A percentile compares a stretch with the other conserved stretches of the same genome.
phyloP scores from a whole-genome alignment of 1,284 basidiomycete genomes.

The Ustilago trichophora region DNA sequence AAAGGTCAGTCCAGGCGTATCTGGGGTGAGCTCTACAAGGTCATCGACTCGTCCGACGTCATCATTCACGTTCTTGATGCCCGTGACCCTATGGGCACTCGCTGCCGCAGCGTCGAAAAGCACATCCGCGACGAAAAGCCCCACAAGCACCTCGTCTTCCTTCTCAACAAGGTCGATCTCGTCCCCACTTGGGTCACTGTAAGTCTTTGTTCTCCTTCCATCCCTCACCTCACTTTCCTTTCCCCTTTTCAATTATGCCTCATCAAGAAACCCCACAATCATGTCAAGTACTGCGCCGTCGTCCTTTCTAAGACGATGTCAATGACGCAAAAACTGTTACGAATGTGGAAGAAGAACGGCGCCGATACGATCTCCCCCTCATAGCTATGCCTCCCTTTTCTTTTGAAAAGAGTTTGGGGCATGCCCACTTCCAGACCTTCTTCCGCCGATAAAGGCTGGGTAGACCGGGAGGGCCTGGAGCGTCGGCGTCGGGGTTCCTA shows the following conservation, averaged over 20 bases:
- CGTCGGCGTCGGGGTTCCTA: constrained; percentile 54
- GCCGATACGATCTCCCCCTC: constrained; percentile 67
- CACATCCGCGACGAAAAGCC: constrained; percentile 95
- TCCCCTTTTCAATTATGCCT: constrained; percentile 10
- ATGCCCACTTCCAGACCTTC: constrained; percentile 61
- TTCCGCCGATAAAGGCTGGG: constrained; percentile 66
- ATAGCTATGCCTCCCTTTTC: constrained; percentile 67
- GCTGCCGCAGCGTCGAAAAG: constrained; percentile 93
- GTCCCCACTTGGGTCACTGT: constrained; percentile 99
- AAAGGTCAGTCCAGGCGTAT: constrained; percentile 73
- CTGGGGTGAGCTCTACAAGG: constrained; percentile 98
- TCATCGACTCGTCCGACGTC: constrained; percentile 98
- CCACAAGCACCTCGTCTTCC: constrained; percentile 94
- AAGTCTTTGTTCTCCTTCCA: constrained; percentile 67
- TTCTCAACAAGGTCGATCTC: constrained; percentile 98
- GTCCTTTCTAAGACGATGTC: constrained; percentile 25
- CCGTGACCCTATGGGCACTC: constrained; percentile 93
- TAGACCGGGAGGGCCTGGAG: constrained; percentile 55
- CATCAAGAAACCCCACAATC: constrained; percentile 61
- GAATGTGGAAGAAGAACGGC: constrained; percentile 73
- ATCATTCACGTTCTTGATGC: constrained; percentile 96
- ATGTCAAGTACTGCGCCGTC: constrained; percentile 64
- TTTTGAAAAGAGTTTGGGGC: constrained; percentile 57
- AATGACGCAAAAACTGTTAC: constrained; percentile 70
- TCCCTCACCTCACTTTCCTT: constrained; percentile 7